Percentiles rank a stretch among this genome's conserved stretches.
phyloP scores from a whole-genome alignment of 2,329 filamentous ascomycete species.

The Blastomyces emzantsi region DNA sequence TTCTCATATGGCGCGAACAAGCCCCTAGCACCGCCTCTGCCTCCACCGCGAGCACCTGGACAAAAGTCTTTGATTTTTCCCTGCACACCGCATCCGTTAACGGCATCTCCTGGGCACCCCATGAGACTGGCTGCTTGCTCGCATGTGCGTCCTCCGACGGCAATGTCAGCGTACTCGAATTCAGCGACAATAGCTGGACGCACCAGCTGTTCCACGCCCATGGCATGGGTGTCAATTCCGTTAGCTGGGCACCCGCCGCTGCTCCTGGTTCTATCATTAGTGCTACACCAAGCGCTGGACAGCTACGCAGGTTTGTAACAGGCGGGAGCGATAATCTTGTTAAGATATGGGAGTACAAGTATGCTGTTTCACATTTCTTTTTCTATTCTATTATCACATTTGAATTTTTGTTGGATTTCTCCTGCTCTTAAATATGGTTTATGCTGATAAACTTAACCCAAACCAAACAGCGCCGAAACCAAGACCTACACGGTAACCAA shows the following conservation, averaged over 20 bases:
- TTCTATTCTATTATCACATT: slow-evolving; percentile 8
- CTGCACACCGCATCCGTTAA: slow-evolving; percentile 95
- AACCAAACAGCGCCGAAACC: slow-evolving; percentile 37
- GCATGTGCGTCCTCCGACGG: slow-evolving; percentile 93
- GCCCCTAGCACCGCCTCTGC: slow-evolving; percentile 29
- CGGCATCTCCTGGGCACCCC: slow-evolving; percentile 94
- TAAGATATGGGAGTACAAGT: slow-evolving; percentile 84
- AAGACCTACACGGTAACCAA: slow-evolving; percentile 45
- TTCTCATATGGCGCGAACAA: slow-evolving; percentile 96
- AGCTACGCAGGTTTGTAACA: slow-evolving; percentile 78
- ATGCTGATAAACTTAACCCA: not conserved
- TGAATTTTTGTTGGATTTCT: not conserved
- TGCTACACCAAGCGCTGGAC: slow-evolving; percentile 53
- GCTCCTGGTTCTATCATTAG: slow-evolving; percentile 77
- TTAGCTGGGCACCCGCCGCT: slow-evolving; percentile 86
- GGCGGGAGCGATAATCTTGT: slow-evolving; percentile 89
- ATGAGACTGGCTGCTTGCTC: slow-evolving; percentile 88
- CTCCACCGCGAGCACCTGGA: slow-evolving; percentile 53
- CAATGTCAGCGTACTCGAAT: slow-evolving; percentile 87
- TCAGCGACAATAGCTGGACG: slow-evolving; percentile 90
- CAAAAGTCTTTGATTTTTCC: slow-evolving; percentile 85
- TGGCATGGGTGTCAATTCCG: slow-evolving; percentile 87
- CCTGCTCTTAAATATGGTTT: not conserved
- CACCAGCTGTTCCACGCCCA: slow-evolving; percentile 86
- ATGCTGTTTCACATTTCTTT: slow-evolving; percentile 18